Base-by-base conservation (phyloP, 495 filamentous ascomycete genomes). In the Peziza echinospora region DNA sequence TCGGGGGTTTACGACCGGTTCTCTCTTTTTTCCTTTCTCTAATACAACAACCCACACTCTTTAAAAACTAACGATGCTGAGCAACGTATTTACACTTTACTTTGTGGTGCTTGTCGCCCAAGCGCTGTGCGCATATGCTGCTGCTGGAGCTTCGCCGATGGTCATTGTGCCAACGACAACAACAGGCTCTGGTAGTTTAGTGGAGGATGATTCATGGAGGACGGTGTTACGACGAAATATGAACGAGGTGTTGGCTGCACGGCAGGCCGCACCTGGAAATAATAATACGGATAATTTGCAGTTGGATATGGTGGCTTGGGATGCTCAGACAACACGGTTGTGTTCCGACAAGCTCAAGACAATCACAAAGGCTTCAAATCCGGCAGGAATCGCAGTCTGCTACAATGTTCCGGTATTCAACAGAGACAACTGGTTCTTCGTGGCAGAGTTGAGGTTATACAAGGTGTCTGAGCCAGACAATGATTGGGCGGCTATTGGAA, bases 361-460 rank as follows among this genome's bases (percentile, higher is more conserved):
- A 24, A 46, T 48, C 26, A 46, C 44, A 2, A 59, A 49, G 30
- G 69, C 71, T 9, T 65, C 67, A 4, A 84, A 82, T 45, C 75
- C 77, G 3, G 73, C 77, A 1, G 81, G 80, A 11, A 65, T 81
- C n/a, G 72, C 73, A n/a, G 69, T 77, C 24, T 86, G 80, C 67
- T 86, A 83, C 59, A 86, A 84, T 52, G 53, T 86, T 3, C 72
- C 71, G 16, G 67, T 66, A 21, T 64, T 79, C 41, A 65, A 82
- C 59, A 75, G 67, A 55, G 54, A 51, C 1, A 73, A 68, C 5
- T 80, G 80, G 8, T 63, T 73, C 1, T 84, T 86, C 56, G 66
- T 76, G 58, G 77, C 78, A 21, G 81, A 84, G 54, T 48, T 84
- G 19, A 67, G 79, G 46, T 63, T 84, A 41, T 84, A 76, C 60